These are phyloP conservation scores for Arthrobotrys sinensis DNA, from an alignment of 2,329 filamentous ascomycete genomes.

Conservation along the genomic window DNA sequence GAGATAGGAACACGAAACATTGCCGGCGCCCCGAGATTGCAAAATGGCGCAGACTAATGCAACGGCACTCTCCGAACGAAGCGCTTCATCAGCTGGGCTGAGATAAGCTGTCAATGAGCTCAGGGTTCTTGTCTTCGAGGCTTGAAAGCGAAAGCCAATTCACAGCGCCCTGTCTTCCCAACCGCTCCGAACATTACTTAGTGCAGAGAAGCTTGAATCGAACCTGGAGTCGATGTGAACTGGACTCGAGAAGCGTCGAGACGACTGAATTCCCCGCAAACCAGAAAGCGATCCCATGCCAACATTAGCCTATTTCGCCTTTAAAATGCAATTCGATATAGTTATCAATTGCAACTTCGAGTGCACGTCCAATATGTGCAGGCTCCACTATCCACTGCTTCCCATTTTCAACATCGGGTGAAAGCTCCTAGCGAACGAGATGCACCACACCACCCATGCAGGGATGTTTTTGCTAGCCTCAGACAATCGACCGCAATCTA, in stretches of 20 bases:
- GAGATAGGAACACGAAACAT: not conserved
- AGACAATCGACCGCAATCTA: slow-evolving; percentile 37
- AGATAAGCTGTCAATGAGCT: too few relatives aligned
- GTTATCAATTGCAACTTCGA: not conserved
- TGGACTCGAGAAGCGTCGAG: not conserved
- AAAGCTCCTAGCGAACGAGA: slow-evolving; percentile 55
- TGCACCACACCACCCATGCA: slow-evolving; percentile 11
- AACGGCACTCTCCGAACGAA: slow-evolving; percentile 10
- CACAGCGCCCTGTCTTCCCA: not conserved
- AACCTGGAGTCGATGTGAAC: not conserved
- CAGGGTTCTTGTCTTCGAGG: not conserved
- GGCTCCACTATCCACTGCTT: not conserved
- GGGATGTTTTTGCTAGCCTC: slow-evolving; percentile 38
- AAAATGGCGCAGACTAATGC: slow-evolving; percentile 29
- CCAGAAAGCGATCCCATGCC: not conserved
- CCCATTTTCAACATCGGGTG: slow-evolving; percentile 32
- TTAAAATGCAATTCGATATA: slow-evolving; percentile 13
- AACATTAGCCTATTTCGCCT: slow-evolving; percentile 13
- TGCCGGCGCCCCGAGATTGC: slow-evolving; percentile 14
- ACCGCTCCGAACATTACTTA: not conserved
- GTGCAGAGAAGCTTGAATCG: too few relatives aligned
- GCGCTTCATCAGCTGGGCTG: not conserved
- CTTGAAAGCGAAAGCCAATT: not conserved
- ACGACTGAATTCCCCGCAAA: slow-evolving; percentile 11
- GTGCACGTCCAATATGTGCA: not conserved